Conservation (phyloP, 441 rosid species). For the Erodium chrysanthum region DNA sequence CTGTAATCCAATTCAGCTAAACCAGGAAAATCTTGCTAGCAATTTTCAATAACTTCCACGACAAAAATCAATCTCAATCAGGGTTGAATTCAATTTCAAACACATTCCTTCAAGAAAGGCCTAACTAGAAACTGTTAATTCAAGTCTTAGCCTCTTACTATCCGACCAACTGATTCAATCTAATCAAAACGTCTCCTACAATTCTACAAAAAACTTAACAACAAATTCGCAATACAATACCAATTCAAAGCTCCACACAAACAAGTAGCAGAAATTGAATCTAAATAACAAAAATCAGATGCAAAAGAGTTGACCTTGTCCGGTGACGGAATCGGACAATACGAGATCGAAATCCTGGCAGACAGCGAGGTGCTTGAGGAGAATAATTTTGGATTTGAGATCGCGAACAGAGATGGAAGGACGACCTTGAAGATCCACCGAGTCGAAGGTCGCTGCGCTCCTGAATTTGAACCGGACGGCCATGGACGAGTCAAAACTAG, state of each 20-base stretch:
- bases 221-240: background rate
- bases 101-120: background rate
- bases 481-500: constrained; percentile 25
- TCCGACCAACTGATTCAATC: background rate
- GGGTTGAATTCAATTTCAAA: background rate
- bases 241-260: background rate
- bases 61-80: background rate
- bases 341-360: constrained; percentile 40
- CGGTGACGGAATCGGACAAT: constrained; percentile 34
- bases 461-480: constrained; percentile 42
- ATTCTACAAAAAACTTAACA: too few species aligned
- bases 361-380: constrained; percentile 28
- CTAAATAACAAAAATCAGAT: background rate
- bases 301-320: constrained; percentile 30
- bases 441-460: constrained; percentile 35
- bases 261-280: background rate
- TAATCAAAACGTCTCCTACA: background rate
- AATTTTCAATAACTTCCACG: background rate
- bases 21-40: background rate
- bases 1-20: background rate
- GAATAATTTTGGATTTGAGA: constrained; percentile 38
- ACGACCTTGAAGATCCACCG: constrained; percentile 33
- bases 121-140: background rate
- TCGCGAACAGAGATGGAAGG: constrained; percentile 35
- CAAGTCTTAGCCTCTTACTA: background rate